Base-by-base conservation (phyloP, 495 filamentous ascomycete genomes). In the Lophiotrema nucula region DNA sequence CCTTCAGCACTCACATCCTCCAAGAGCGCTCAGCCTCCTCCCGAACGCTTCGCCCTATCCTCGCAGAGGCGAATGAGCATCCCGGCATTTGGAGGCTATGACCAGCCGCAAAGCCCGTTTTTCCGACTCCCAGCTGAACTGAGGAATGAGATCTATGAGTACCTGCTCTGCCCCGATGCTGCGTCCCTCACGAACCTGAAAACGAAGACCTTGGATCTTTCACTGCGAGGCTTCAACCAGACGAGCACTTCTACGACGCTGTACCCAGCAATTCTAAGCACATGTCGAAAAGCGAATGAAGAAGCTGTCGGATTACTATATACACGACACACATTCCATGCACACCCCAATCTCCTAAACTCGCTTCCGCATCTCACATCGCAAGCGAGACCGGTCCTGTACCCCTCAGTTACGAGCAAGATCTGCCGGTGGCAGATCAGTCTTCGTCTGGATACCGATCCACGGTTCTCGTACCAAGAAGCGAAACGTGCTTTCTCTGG, bases 251-350 rank as follows among this genome's bases (percentile, higher is more conserved):
- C 0, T 2, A 45, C 16, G 13, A 10, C 27, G 4, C 49, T 78
- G 16, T 62, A 75, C 53, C 70, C 76, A 6, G 54, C 66, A 46
- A 73, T 83, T 49, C 73, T 81, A 19, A 53, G 53, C 25, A 66
- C 71, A 10, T 76, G 66, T 69, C 66, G 54, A 25, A 68, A 73
- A 44, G 66, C 73, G 23, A 53, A 79, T 69, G 24, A 48, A 47
- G 79, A 81, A 67, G 74, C 74, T 4, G 56, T 48, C 0, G 68
- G 74, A 15, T 53, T 81, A 6, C 75, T 82, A 35, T 83, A 82
- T 72, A 50, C 63, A 25, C 53, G 49, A 42, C 81, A 81, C 68
- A 76, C 60, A 18, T 84, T 83, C 72, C 51, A 74, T 31, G 79
- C 81, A 0, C 77, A 84, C 71, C 65, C 71, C 3, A 62, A 68